These are phyloP conservation scores for Macadamia integrifolia DNA, from an alignment of 164 flowering plant species.

Conservation along the genomic window DNA sequence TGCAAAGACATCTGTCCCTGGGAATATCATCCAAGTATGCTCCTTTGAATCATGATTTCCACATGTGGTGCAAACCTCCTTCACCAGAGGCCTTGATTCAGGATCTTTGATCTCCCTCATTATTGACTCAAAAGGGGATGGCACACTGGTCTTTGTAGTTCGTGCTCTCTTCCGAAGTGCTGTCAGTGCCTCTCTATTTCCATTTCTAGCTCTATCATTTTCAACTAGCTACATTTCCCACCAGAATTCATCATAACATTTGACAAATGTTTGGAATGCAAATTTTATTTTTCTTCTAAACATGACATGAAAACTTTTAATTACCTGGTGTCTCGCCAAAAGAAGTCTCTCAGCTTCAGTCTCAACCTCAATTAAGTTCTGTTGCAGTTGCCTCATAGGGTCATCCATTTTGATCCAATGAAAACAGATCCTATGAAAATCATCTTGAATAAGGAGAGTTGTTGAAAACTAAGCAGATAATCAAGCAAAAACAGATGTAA, in stretches of 20 bases:
- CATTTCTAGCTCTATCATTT: conserved; percentile 75
- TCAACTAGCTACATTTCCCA: conserved; percentile 57
- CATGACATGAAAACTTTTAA: background rate
- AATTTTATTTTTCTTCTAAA: background rate
- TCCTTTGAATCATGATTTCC: conserved; percentile 73
- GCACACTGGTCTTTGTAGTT: conserved; percentile 76
- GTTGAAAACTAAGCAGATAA: too few species aligned
- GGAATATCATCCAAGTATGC: conserved; percentile 81
- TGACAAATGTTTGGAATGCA: background rate
- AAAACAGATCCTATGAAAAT: too few species aligned
- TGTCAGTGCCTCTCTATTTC: conserved; percentile 81
- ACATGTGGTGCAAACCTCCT: conserved; percentile 78
- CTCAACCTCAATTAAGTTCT: conserved; percentile 54
- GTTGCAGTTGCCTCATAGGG: conserved; percentile 41
- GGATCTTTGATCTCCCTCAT: conserved; percentile 63
- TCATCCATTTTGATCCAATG: conserved; percentile 40
- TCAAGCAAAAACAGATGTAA: too few species aligned
- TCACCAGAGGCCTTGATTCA: conserved; percentile 56
- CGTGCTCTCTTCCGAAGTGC: conserved; percentile 74
- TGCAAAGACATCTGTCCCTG: conserved; percentile 78
- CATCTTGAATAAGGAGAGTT: too few species aligned
- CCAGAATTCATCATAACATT: background rate
- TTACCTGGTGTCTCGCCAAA: conserved; percentile 75
- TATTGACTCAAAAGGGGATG: conserved; percentile 68
- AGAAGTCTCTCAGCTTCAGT: conserved; percentile 73